Evolutionary conservation across 2,329 filamentous ascomycete species (phyloP), one percentile per base, ranked within the genome.

Genomic region (Alternaria arborescens): DNA sequence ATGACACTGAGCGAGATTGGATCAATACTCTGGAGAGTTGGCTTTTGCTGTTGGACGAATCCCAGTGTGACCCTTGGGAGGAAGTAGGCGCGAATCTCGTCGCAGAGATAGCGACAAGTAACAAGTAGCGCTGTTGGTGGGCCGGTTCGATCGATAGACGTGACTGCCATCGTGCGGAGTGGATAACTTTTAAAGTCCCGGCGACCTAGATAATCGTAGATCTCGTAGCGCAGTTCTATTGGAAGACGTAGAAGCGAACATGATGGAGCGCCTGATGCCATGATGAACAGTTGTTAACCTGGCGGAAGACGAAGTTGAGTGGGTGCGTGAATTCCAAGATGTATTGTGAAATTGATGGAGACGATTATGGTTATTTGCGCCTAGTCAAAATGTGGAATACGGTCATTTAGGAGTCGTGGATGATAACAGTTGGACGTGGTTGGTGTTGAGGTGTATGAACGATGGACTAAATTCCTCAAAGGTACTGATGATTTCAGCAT

Each of bases 71-170:
- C 67, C 16, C 48, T 56, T 1, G 53, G 38, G 41, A 61, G 62
- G 53, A 62, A 71, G 62, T 69, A 61, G 16, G 55, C 32, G 34
- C 40, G 55, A 7, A 68, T 46, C 32, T 71, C 64, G 22, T 58
- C 18, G 41, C 44, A 38, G 10, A 71, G 44, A 12, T 40, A 26
- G 8, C 50, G 61, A 52, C 57, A 62, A 16, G 59, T 52, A 2
- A 67, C 40, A 10, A 66, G 57, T 18, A 69, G 63, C 3, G 44
- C 48, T 5, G 44, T 52, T 10, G 66, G 65, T 12, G 66, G 67
- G 4, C 51, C 60, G 5, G 20, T 38, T 7, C 32, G 52, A 43
- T 62, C 53, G 32, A 69, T 67, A 11, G 58, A 63, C n/a, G 64
- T 36, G 22, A 71, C 62, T 24, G 62, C 58, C 2, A 58, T 57